Percentiles rank a stretch among this genome's conserved stretches.
Conservation (phyloP, 2,329 filamentous ascomycete species). For the Pleurostoma richardsiae region DNA sequence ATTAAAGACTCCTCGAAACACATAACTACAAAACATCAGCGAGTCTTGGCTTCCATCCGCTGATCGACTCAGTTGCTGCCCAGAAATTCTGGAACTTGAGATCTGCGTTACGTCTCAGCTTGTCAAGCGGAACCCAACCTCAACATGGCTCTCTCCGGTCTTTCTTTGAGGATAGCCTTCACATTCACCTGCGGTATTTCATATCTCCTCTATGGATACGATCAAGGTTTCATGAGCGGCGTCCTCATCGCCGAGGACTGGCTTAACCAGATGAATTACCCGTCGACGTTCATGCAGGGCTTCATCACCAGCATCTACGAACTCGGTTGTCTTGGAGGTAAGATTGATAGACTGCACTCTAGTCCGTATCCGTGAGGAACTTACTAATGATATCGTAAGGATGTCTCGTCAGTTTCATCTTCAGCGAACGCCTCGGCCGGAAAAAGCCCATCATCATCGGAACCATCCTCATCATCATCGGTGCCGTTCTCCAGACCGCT, state of each 20-base stretch:
- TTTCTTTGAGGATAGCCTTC: constrained; percentile 1
- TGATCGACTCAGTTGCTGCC: too few relatives aligned
- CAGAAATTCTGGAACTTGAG: too few relatives aligned
- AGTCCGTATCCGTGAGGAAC: background rate
- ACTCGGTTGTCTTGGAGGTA: constrained; percentile 3
- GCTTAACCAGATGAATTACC: constrained; percentile 1
- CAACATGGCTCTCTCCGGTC: constrained; percentile 1
- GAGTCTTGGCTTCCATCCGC: too few relatives aligned
- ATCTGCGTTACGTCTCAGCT: too few relatives aligned
- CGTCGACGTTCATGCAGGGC: constrained; percentile 3
- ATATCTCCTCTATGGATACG: constrained; percentile 4
- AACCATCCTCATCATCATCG: constrained; percentile 7
- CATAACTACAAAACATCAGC: too few relatives aligned
- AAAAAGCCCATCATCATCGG: background rate
- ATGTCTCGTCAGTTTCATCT: background rate
- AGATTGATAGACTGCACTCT: background rate
- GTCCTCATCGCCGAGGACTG: constrained; percentile 2
- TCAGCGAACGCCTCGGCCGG: background rate
- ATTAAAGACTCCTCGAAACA: too few relatives aligned
- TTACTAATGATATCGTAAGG: background rate
- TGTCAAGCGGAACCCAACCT: too few relatives aligned
- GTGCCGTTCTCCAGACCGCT: constrained; percentile 11
- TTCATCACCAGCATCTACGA: constrained; percentile 2
- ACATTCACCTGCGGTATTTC: constrained; percentile 1
- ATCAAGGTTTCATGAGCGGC: constrained; percentile 4